Conservation (phyloP, 768 basidiomycete genomes). For the Suillus variegatus region DNA sequence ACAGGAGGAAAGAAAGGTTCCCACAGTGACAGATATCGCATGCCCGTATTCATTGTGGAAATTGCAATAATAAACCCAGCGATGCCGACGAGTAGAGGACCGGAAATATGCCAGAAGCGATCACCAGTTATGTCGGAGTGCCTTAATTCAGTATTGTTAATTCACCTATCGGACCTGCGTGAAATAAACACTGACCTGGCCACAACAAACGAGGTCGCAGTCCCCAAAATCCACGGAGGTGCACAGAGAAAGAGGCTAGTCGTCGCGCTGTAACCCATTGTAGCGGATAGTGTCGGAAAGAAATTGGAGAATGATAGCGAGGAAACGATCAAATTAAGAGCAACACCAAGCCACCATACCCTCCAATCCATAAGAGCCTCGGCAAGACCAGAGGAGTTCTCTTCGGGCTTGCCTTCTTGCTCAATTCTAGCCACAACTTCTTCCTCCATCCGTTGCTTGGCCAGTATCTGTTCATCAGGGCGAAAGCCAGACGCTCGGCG, state of each 20-base stretch:
- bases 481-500: constrained; percentile 58
- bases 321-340: constrained; percentile 52
- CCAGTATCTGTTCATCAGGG: constrained; percentile 53
- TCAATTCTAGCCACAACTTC: constrained; percentile 57
- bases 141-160: constrained; percentile 30
- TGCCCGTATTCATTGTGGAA: constrained; percentile 57
- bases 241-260: constrained; percentile 72
- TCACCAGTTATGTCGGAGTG: constrained; percentile 74
- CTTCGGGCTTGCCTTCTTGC: constrained; percentile 37
- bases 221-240: constrained; percentile 70
- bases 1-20: constrained; percentile 16
- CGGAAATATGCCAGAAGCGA: constrained; percentile 68
- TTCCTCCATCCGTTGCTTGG: constrained; percentile 60
- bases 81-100: constrained; percentile 57
- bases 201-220: constrained; percentile 53
- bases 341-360: constrained; percentile 76
- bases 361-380: constrained; percentile 72
- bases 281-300: constrained; percentile 74
- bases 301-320: constrained; percentile 74
- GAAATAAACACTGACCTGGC: constrained; percentile 39
- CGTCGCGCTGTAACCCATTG: constrained; percentile 64
- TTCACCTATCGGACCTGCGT: not conserved
- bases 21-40: constrained; percentile 66
- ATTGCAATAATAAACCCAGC: constrained; percentile 67
- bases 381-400: constrained; percentile 44